Base-by-base conservation (phyloP, 257 asterid genomes). In the Fraxinus excelsior region DNA sequence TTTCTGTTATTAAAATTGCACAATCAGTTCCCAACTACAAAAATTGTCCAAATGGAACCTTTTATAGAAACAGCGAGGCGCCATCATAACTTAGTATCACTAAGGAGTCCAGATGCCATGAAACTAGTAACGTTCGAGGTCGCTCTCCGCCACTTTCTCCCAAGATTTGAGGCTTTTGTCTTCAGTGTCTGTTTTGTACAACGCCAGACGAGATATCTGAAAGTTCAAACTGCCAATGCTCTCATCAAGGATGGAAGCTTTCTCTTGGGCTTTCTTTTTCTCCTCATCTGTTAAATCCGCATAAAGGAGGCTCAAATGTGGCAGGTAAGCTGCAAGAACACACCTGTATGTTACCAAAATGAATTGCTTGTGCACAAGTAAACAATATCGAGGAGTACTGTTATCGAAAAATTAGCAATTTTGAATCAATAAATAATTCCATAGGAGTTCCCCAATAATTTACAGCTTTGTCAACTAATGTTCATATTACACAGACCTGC, bases 241-340 rank as follows among this genome's bases (percentile, higher is more conserved):
- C 31, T 88, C 88, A 58, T 95, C 99, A 0, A 95, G 88, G 67
- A 76, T 72, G 67, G 78, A 81, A 76, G 91, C 97, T 80, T 84
- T 95, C 75, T 83, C 92, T 82, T 76, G 90, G 73, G 97, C 98
- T 3, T 78, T 73, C 84, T 85, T 88, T 90, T 93, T 91, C 83
- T 87, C 92, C 74, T 91, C 97, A 0, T 88, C 98, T 0, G 93
- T 79, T 64, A 90, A 78, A 51, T 93, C 97, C 9, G 87, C 97
- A 65, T 95, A 93, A 12, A 95, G 87, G 71, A 95, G 86, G 93
- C 98, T 95, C 85, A 95, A 78, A 83, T 95, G 99, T 7, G 99
- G 98, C 99, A 95, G 91, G 79, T 91, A 95, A 66, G 97, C 99
- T 95, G 91, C 82, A 82, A 66, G 51, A 53, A 19, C 37, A 58